phyloP scores from a whole-genome alignment of 2,329 filamentous ascomycete genomes.

The Geoglossum cookeanum region DNA sequence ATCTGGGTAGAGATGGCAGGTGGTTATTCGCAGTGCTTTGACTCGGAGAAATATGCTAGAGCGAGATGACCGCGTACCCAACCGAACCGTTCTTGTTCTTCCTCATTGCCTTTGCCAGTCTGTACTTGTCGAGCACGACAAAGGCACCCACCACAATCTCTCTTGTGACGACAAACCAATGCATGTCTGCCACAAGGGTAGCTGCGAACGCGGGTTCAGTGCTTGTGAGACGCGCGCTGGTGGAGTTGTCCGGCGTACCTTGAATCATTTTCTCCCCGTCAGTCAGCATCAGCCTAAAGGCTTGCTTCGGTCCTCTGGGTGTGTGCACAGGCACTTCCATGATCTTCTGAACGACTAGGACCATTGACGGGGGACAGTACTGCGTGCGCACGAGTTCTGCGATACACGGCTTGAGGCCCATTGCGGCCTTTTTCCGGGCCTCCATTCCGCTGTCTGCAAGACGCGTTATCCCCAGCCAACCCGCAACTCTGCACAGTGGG shows the following conservation, averaged over 20 bases:
- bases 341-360: constrained; percentile 1
- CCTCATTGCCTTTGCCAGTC: background rate
- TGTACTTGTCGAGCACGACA: constrained; percentile 2
- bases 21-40: background rate
- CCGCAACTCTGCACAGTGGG: background rate
- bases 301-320: background rate
- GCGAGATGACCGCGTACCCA: background rate
- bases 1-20: background rate
- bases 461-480: background rate
- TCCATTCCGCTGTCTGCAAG: background rate
- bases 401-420: constrained; percentile 3
- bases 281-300: background rate
- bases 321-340: background rate
- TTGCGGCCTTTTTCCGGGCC: background rate
- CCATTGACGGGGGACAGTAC: constrained; percentile 2
- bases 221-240: background rate
- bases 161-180: constrained; percentile 2
- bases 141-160: background rate
- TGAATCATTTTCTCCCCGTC: constrained; percentile 4
- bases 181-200: background rate
- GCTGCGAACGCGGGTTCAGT: background rate
- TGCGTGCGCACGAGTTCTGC: constrained; percentile 4
- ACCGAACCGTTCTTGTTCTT: background rate
- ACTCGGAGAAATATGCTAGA: background rate
- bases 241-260: background rate